phyloP scores from a whole-genome alignment of 2,329 filamentous ascomycete species.

The Penicillium fuscoglaucum region DNA sequence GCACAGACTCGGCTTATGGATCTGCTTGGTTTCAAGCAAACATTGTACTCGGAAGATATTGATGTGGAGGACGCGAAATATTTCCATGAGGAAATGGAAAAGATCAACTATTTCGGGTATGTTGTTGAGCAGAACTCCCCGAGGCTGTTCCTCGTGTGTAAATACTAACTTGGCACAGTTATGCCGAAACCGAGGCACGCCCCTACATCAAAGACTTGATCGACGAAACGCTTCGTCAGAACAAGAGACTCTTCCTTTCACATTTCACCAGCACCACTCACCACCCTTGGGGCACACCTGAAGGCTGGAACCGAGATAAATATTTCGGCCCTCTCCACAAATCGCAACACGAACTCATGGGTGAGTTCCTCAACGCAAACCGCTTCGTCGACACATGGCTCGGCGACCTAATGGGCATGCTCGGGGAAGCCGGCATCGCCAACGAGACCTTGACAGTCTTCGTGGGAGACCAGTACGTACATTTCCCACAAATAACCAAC shows the following conservation, averaged over 20 bases:
- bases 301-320: slow-evolving; percentile 2
- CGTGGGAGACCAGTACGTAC: slow-evolving; percentile 26
- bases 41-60: slow-evolving; percentile 33
- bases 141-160: not conserved
- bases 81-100: slow-evolving; percentile 32
- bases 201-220: slow-evolving; percentile 41
- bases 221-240: slow-evolving; percentile 29
- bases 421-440: slow-evolving; percentile 22
- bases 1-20: slow-evolving; percentile 28
- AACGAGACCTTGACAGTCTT: slow-evolving; percentile 25
- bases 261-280: slow-evolving; percentile 41
- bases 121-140: not conserved
- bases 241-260: slow-evolving; percentile 32
- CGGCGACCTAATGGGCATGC: slow-evolving; percentile 15
- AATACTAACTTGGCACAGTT: slow-evolving; percentile 21
- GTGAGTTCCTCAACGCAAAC: slow-evolving; percentile 24
- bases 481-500: not conserved
- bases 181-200: slow-evolving; percentile 41
- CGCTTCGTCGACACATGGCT: slow-evolving; percentile 18
- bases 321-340: slow-evolving; percentile 3
- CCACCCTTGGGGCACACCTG: slow-evolving; percentile 42
- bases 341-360: slow-evolving; percentile 16
- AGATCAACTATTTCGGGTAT: slow-evolving; percentile 48
- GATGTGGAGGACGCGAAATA: slow-evolving; percentile 30
- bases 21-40: slow-evolving; percentile 39